phyloP scores from a whole-genome alignment of 768 basidiomycete species.

The Astraeus odoratus region DNA sequence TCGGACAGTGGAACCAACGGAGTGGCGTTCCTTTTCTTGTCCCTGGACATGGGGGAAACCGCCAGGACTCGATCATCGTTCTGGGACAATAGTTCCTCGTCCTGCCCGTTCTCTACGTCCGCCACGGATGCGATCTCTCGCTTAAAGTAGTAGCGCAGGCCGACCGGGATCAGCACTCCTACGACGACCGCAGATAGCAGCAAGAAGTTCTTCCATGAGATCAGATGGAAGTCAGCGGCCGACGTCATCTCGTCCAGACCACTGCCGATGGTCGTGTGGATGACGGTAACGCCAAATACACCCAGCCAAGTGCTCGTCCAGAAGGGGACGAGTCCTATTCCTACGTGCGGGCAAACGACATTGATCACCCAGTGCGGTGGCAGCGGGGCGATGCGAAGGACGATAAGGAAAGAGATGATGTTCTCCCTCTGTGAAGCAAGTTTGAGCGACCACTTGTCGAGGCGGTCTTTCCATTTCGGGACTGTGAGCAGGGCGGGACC shows the following conservation, averaged over 20 bases:
- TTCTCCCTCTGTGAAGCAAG: slow-evolving; percentile 76
- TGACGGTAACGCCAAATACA: slow-evolving; percentile 84
- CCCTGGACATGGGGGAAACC: slow-evolving; percentile 43
- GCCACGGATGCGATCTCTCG: slow-evolving; percentile 43
- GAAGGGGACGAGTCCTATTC: slow-evolving; percentile 78
- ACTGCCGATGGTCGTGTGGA: slow-evolving; percentile 92
- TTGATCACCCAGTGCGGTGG: slow-evolving; percentile 98
- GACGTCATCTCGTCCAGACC: slow-evolving; percentile 95
- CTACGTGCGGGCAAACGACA: slow-evolving; percentile 85
- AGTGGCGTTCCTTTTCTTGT: slow-evolving; percentile 32
- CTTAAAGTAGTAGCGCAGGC: slow-evolving; percentile 76
- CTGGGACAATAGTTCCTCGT: slow-evolving; percentile 29
- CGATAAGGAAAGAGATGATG: slow-evolving; percentile 86
- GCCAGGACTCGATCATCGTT: slow-evolving; percentile 47
- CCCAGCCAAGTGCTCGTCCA: slow-evolving; percentile 89
- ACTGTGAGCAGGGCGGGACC: slow-evolving; percentile 87
- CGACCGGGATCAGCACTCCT: slow-evolving; percentile 92
- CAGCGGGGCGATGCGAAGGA: slow-evolving; percentile 89
- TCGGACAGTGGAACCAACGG: slow-evolving; percentile 22
- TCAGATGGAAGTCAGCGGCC: slow-evolving; percentile 86
- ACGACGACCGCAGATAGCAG: slow-evolving; percentile 78
- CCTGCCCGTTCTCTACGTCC: slow-evolving; percentile 29
- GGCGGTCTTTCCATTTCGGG: slow-evolving; percentile 74
- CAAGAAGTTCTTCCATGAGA: slow-evolving; percentile 89
- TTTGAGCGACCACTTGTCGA: slow-evolving; percentile 78